Conservation (phyloP, 148 eudicot genomes). For the Vaccinium macrocarpon region DNA sequence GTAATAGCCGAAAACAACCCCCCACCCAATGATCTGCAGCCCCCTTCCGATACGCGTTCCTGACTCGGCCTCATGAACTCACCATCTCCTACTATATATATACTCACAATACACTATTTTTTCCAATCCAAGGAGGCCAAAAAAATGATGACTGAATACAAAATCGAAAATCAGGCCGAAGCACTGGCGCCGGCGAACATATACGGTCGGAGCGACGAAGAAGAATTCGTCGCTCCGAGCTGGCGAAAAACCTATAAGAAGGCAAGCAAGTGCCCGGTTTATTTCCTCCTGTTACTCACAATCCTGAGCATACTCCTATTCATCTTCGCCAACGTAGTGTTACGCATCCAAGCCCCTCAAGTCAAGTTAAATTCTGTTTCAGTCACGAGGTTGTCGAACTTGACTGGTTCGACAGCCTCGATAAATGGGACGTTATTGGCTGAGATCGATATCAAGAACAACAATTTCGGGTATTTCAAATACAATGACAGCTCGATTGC, state of each 20-base stretch:
- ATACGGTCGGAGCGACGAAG: conserved; percentile 13
- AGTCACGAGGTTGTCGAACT: not conserved
- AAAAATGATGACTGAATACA: conserved; percentile 12
- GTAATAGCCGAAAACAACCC: not conserved
- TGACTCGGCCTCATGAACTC: not conserved
- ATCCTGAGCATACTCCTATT: not conserved
- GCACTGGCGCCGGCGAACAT: conserved; percentile 21
- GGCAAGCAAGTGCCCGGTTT: not conserved
- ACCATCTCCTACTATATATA: not conserved
- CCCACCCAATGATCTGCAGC: not conserved
- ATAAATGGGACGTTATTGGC: conserved; percentile 30
- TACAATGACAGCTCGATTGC: not conserved
- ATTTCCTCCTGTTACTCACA: not conserved
- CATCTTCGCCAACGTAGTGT: not conserved
- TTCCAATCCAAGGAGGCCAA: not conserved
- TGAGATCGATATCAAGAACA: conserved; percentile 27
- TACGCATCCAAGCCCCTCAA: not conserved
- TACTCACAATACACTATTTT: not conserved
- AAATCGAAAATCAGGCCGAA: not conserved
- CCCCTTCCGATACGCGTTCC: not conserved
- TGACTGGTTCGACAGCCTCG: not conserved
- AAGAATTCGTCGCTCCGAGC: not conserved
- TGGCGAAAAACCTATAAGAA: not conserved
- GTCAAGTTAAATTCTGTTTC: not conserved
- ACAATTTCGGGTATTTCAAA: conserved; percentile 22